Evolutionary conservation across 495 filamentous ascomycete species (phyloP).

Genomic region (Penicillium macrosclerotiorum): DNA sequence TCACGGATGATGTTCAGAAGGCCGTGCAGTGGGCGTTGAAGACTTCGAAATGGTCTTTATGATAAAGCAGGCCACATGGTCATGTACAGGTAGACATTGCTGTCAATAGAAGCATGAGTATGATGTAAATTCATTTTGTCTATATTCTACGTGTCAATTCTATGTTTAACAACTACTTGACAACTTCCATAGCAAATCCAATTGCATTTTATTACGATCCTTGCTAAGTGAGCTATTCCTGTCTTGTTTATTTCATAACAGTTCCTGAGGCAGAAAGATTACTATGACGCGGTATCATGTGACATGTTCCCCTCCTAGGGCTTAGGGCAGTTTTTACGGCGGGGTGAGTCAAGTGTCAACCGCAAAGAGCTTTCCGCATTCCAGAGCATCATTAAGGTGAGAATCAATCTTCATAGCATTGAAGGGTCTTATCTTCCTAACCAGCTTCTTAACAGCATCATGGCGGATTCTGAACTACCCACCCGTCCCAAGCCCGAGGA

Average conservation of each 20-base stretch:
- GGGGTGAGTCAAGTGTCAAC: slow-evolving; percentile 33
- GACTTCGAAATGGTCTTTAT: slow-evolving; percentile 41
- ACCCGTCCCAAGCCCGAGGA: slow-evolving; percentile 49
- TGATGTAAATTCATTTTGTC: slow-evolving; percentile 3
- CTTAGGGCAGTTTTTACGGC: slow-evolving; percentile 39
- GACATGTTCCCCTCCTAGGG: slow-evolving; percentile 42
- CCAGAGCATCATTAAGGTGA: slow-evolving; percentile 23
- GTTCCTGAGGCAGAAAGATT: slow-evolving; percentile 7
- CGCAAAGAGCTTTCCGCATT: slow-evolving; percentile 12
- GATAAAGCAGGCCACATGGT: not conserved
- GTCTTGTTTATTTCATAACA: no score
- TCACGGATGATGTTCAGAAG: slow-evolving; percentile 66
- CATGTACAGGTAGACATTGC: not conserved
- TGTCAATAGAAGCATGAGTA: not conserved
- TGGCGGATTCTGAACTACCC: slow-evolving; percentile 50
- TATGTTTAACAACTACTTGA: not conserved
- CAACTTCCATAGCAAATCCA: not conserved
- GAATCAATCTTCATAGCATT: not conserved
- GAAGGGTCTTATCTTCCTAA: not conserved
- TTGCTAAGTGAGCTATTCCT: no score
- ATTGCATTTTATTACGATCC: no score
- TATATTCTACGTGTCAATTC: not conserved
- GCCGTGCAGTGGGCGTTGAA: slow-evolving; percentile 65
- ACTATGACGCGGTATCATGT: slow-evolving; percentile 17
- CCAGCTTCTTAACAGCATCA: slow-evolving; percentile 22